Evolutionary conservation across 176 grass and related monocot genomes (phyloP).

Genomic region (Oryza punctata): DNA sequence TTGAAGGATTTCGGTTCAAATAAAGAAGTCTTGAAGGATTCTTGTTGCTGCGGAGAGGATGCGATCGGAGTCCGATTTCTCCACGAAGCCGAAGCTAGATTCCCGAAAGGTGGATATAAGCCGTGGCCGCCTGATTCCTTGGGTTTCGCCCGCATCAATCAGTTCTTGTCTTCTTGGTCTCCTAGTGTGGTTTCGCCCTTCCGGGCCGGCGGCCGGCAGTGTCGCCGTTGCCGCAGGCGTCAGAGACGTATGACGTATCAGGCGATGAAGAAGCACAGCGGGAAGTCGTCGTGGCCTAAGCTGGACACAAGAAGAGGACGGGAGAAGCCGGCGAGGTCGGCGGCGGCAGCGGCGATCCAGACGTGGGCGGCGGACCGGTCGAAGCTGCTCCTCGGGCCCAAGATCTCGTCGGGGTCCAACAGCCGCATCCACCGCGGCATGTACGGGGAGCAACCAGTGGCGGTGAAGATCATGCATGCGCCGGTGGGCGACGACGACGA

Average conservation of each 20-base stretch:
- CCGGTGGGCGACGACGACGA: conserved; percentile 40
- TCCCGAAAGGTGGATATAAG: not conserved
- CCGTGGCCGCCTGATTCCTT: not conserved
- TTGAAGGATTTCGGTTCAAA: no score
- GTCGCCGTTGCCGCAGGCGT: conserved; percentile 36
- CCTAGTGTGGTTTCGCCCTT: not conserved
- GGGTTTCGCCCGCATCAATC: not conserved
- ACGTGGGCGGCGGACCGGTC: conserved; percentile 65
- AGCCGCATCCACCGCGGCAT: conserved; percentile 58
- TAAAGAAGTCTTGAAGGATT: no score
- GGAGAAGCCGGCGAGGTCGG: not conserved
- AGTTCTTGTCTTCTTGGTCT: not conserved
- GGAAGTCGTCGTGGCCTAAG: not conserved
- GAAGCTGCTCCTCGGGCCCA: conserved; percentile 55
- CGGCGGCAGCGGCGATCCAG: conserved; percentile 13
- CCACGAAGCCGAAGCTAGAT: no score
- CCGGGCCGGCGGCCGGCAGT: not conserved
- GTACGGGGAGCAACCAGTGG: conserved; percentile 53
- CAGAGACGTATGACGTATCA: conserved; percentile 35
- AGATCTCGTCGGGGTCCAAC: conserved; percentile 57
- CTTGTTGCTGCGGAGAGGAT: no score
- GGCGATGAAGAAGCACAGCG: not conserved
- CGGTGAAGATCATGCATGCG: conserved; percentile 54
- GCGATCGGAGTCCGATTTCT: no score
- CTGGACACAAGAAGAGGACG: no score